Evolutionary conservation across 2,329 filamentous ascomycete genomes (phyloP), one percentile per base, ranked within the genome.

Genomic region (Aspergillus quadricinctus): DNA sequence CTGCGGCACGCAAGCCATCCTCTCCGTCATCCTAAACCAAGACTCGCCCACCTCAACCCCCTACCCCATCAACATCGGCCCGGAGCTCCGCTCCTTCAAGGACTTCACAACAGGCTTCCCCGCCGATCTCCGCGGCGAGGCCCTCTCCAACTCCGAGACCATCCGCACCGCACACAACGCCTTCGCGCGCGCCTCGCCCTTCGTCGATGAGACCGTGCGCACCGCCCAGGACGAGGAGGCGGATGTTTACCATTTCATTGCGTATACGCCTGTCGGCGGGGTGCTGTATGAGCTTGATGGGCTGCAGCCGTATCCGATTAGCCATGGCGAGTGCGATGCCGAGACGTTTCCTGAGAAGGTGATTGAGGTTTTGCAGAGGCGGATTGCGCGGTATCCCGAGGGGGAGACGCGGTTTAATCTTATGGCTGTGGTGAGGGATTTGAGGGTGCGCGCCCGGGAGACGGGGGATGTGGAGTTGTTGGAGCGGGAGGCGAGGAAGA

Each of bases 191-290:
- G 89, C 88, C 58, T 95, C 88, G 57, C 94, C 94, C 2, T 99
- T 99, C 71, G 87, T 90, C 53, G 92, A 96, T 73, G 94, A 99
- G 81, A 95, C 91, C 59, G 84, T 88, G 64, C 83, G 87, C 10
- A 79, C 85, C 10, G 83, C 82, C 53, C 84, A 85, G n/a, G 86
- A 86, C 59, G 81, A 90, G 54, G 92, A 96, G 67, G 67, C 64
- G 0, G 94, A 97, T 69, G 90, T 93, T 28, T 99, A 95, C 77
- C 94, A 99, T 78, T 99, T 99, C 75, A 92, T 99, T 67, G 94
- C 92, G 31, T 99, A 99, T 77, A 92, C 91, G 8, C 83, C 87
- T 53, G 82, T 96, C 64, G 84, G 88, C 69, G 88, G 87, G 62
- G 85, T 79, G 4, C 82, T 99, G 54, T 99, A 97, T 80, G 94